phyloP scores from a whole-genome alignment of 208 protist species.

The Dictyostelium gargantuum region DNA sequence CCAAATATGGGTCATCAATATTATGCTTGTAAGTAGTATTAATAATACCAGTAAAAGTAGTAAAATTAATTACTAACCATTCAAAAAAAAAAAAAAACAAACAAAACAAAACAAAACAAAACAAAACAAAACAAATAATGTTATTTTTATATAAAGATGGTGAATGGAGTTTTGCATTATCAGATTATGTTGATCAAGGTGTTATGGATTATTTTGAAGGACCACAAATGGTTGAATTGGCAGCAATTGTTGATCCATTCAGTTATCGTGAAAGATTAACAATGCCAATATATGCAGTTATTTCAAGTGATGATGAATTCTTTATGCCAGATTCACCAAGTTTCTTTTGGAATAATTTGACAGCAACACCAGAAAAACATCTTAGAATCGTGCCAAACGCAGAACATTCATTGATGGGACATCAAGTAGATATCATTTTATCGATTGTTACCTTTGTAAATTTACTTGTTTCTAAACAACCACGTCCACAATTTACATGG shows the following conservation, averaged over 20 bases:
- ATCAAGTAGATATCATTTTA: conserved; percentile 45
- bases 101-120: too few relatives aligned
- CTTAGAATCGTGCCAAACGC: conserved; percentile 57
- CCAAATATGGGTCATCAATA: conserved; percentile 33
- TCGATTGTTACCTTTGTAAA: neutral
- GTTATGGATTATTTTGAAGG: conserved; percentile 22
- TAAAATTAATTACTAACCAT: too few relatives aligned
- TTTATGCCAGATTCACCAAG: conserved; percentile 68
- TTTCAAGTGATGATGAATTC: conserved; percentile 71
- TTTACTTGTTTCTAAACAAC: neutral
- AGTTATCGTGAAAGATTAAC: conserved; percentile 51
- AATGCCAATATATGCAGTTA: conserved; percentile 34
- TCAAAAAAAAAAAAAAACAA: too few relatives aligned
- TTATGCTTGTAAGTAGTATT: neutral
- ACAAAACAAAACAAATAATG: too few relatives aligned
- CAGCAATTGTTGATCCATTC: conserved; percentile 44
- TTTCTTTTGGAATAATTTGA: conserved; percentile 65
- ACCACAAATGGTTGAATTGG: neutral
- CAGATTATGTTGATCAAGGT: conserved; percentile 17
- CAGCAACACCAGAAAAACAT: conserved; percentile 42
- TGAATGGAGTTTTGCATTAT: conserved; percentile 32
- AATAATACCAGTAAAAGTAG: too few relatives aligned
- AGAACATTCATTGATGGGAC: conserved; percentile 34
- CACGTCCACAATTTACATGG: conserved; percentile 23
- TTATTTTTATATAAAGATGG: neutral